These are phyloP conservation scores for Phytophthora hybrid DNA, from an alignment of 352 stramenopile species.

Conservation along the genomic window DNA sequence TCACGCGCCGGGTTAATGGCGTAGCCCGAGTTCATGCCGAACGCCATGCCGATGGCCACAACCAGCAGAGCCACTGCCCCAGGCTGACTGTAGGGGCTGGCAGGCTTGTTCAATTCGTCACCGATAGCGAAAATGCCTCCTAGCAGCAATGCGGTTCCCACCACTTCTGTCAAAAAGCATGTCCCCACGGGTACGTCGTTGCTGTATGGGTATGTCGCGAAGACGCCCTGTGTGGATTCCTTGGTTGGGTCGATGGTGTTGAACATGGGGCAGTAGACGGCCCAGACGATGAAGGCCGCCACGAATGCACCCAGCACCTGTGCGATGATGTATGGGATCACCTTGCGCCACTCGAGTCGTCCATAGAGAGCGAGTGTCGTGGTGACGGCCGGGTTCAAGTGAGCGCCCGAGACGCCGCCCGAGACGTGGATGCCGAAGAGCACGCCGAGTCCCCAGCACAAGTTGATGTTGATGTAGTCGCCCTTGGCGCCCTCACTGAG, in stretches of 20 bases:
- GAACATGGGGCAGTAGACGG: conserved; percentile 55
- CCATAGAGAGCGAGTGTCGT: conserved; percentile 54
- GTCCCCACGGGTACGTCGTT: conserved; percentile 34
- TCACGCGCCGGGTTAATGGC: conserved; percentile 63
- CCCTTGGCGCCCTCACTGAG: conserved; percentile 52
- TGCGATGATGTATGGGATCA: conserved; percentile 50
- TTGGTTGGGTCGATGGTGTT: conserved; percentile 51
- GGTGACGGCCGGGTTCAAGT: conserved; percentile 24
- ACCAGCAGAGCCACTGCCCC: conserved; percentile 53
- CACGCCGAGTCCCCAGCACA: conserved; percentile 70
- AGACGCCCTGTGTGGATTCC: conserved; percentile 39
- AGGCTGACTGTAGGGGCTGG: conserved; percentile 43
- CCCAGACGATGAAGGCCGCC: conserved; percentile 49
- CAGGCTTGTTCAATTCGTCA: conserved; percentile 52
- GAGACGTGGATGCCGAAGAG: conserved; percentile 65
- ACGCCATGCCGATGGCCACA: conserved; percentile 63
- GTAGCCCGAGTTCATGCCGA: conserved; percentile 70
- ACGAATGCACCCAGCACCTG: conserved; percentile 54
- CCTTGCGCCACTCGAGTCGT: conserved; percentile 53
- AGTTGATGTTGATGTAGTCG: conserved; percentile 64
- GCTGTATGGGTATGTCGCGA: conserved; percentile 52
- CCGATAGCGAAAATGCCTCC: conserved; percentile 56
- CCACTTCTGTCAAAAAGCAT: conserved; percentile 56
- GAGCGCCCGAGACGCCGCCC: conserved; percentile 51
- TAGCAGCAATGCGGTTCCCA: conserved; percentile 56